Conservation (phyloP, 306 rosid species). For the Calophaca sinica region DNA sequence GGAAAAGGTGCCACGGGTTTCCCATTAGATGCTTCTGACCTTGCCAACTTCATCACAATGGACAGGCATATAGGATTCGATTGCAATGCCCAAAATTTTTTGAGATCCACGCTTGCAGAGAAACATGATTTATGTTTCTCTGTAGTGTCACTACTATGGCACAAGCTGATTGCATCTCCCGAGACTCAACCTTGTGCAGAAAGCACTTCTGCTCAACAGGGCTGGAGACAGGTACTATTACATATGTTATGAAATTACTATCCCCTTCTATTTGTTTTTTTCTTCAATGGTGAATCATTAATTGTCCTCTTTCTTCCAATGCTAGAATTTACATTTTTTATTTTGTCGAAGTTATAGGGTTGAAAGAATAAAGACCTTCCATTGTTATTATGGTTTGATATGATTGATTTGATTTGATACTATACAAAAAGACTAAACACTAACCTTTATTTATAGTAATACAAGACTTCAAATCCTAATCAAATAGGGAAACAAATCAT, state of each 20-base stretch:
- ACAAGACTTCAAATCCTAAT: too few relatives aligned
- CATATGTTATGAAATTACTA: neutral
- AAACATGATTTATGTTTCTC: slow-evolving; percentile 89
- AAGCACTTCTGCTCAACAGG: slow-evolving; percentile 97
- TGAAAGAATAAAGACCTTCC: too few relatives aligned
- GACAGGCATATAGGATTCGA: slow-evolving; percentile 86
- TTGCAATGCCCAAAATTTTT: slow-evolving; percentile 75
- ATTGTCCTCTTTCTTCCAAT: slow-evolving; percentile 15
- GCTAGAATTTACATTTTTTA: neutral
- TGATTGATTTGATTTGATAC: too few relatives aligned
- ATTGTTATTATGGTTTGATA: too few relatives aligned
- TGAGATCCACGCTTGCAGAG: slow-evolving; percentile 77
- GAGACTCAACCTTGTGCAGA: slow-evolving; percentile 87
- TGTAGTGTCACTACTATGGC: slow-evolving; percentile 90
- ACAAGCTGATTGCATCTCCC: slow-evolving; percentile 89
- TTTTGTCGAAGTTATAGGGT: too few relatives aligned
- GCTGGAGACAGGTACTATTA: slow-evolving; percentile 87
- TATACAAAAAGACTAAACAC: too few relatives aligned
- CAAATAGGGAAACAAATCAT: too few relatives aligned
- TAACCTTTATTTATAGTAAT: too few relatives aligned
- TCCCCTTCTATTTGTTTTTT: neutral
- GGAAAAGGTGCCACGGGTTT: slow-evolving; percentile 70
- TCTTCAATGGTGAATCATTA: neutral
- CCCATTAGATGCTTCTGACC: slow-evolving; percentile 79
- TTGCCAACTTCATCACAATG: slow-evolving; percentile 90